Base-by-base conservation (phyloP, 805 yeast genomes). In the Nematodospora valgi region DNA sequence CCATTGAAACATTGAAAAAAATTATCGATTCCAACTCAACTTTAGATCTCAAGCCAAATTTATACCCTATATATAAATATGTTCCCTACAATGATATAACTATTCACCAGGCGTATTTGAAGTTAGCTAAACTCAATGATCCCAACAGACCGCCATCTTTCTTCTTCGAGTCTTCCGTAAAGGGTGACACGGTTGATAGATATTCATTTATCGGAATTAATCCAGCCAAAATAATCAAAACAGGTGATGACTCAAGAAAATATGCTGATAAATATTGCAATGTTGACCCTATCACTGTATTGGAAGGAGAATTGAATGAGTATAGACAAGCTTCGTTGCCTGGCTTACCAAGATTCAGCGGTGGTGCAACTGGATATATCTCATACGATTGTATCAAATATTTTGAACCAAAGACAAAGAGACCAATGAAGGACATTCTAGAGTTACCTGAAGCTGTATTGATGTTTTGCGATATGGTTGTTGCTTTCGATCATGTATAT, bases 301-400 rank as follows among this genome's bases (percentile, higher is more conserved):
- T 93, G 44, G 96, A 93, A 55, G 46, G 74, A 28, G 96, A 91
- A 55, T 69, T 93, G 64, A 59, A 66, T 7, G 59, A 68, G 26
- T 76, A 74, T 51, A 74, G 69, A 37, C 87, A 86, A 51, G 86
- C 89, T 2, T 79, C 76, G 47, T 64, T 86, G 33, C 94, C 95
- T 0, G 94, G 95, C 27, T 66, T 89, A 32, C 86, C 96, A 10
- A 76, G 74, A 44, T 65, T 88, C 39, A 81, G 89, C 48, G 98
- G 99, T 39, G 99, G 99, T 44, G 98, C 98, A 5, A 74, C 91
- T 36, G 99, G 99, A 2, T 93, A 88, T 56, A 80, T 93, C 28
- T 86, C 97, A 1, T 93, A 93, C 52, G 99, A 93, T 59, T 93
- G 99, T 68, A 84, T 93, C 52, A 85, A 87, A 56, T 93, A 93